Base-by-base conservation (phyloP, 257 asterid species). In the Orobanche coerulescens region DNA sequence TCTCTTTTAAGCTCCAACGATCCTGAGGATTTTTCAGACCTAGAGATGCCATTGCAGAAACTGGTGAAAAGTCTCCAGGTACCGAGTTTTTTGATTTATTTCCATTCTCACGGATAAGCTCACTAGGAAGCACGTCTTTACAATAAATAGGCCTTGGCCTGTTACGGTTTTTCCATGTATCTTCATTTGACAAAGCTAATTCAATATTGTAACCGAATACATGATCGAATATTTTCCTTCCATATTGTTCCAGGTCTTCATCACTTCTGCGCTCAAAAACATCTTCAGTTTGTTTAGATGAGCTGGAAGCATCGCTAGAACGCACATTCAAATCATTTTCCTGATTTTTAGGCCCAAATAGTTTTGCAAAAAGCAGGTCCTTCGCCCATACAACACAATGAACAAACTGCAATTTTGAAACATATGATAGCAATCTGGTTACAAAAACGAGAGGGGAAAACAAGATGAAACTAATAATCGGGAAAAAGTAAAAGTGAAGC, bases 381-480 rank as follows among this genome's bases (percentile, higher is more conserved):
- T 93, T 93, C 22, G 95, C 99, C 99, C 99, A 93, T 52, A 93
- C 99, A 39, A 93, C 76, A 72, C 99, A 89, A 80, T 93, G 99
- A 61, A 93, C 95, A 78, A 90, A 93, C 99, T 93, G 89, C 76
- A 76, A 73, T 48, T 69, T 28, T 56, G 72, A 62, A 62, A 71
- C 20, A 25, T 19, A 57, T 46, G 62, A 62, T 48, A 65, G 43
- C 50, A 68, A 12, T 26, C 51, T 43, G 51, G 43, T 25, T 25
- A 55, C 18, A 62, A 19, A 59, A 40, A 49, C 40, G 50, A n/a
- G 13, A 20, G 26, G 30, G 12, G 4, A 20, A 47, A 19, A 11
- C 9, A 12, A 19, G 44, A 37, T 42, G 19, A 12, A 42, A 12
- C 16, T 23, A 23, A 11, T 2, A 26, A 5, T 26, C 5, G 5